These are phyloP conservation scores for Coemansia sp. DNA, from an alignment of 192 early-diverging fungal species.

Conservation along the genomic window DNA sequence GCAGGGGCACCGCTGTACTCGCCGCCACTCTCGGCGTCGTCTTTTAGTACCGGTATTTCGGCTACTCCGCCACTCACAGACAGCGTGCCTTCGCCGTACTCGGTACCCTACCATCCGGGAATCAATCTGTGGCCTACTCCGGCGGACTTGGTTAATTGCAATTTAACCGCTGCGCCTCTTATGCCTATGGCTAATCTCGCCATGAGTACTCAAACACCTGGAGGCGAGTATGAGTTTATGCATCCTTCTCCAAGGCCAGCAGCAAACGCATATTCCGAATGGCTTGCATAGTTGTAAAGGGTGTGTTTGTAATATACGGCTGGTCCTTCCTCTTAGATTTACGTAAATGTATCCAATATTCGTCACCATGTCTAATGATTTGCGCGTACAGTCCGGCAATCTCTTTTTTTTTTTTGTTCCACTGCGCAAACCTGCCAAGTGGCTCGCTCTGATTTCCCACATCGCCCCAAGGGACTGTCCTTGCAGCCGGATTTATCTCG, in stretches of 20 bases:
- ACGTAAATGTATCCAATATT: background rate
- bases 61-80: conserved; percentile 16
- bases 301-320: background rate
- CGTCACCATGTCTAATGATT: background rate
- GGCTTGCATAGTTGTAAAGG: conserved; percentile 16
- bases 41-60: conserved; percentile 20
- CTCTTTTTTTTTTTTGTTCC: background rate
- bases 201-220: background rate
- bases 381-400: background rate
- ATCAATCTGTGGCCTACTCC: background rate
- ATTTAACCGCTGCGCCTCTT: conserved; percentile 10
- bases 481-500: background rate
- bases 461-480: background rate
- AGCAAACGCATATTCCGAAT: conserved; percentile 24
- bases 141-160: conserved; percentile 1
- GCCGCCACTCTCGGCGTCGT: conserved; percentile 25
- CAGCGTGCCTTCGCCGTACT: conserved; percentile 9
- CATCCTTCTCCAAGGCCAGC: conserved; percentile 3
- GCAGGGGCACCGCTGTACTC: conserved; percentile 19
- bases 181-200: conserved; percentile 8
- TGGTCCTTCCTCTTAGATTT: background rate
- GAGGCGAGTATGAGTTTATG: background rate
- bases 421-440: background rate
- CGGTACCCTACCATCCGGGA: background rate
- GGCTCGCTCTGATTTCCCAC: background rate